Conservation (phyloP, 2,329 filamentous ascomycete species). For the Clonostachys rosea region DNA sequence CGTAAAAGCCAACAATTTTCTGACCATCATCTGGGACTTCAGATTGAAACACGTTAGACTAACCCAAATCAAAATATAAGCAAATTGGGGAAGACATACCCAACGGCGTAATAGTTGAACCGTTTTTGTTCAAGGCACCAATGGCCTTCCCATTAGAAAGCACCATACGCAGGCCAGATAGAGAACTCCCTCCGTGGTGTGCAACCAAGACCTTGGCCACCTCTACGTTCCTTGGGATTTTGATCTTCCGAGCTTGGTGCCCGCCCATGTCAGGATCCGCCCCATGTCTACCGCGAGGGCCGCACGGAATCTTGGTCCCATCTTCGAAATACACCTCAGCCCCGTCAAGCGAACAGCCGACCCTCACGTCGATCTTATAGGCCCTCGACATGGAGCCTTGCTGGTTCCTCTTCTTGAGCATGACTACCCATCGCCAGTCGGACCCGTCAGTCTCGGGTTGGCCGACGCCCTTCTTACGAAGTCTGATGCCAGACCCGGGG, state of each 20-base stretch:
- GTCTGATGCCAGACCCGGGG: slow-evolving; percentile 26
- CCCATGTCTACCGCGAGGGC: slow-evolving; percentile 16
- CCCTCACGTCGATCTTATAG: slow-evolving; percentile 34
- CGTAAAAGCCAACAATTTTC: slow-evolving; percentile 40
- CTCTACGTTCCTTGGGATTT: slow-evolving; percentile 11
- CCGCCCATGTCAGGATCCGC: slow-evolving; percentile 17
- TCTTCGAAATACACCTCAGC: slow-evolving; percentile 38
- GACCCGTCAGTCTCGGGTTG: slow-evolving; percentile 8
- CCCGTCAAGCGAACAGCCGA: slow-evolving; percentile 37
- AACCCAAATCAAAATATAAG: background rate
- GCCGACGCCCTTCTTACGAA: slow-evolving; percentile 28
- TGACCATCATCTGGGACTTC: slow-evolving; percentile 24
- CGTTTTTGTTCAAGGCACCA: slow-evolving; percentile 9
- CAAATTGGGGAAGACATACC: background rate
- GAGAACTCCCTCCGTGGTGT: no score
- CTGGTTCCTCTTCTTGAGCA: slow-evolving; percentile 18
- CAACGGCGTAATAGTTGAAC: background rate
- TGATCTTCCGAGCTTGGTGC: slow-evolving; percentile 17
- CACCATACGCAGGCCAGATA: slow-evolving; percentile 11
- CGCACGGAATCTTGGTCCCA: slow-evolving; percentile 34
- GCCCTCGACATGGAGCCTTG: slow-evolving; percentile 27
- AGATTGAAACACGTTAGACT: slow-evolving; percentile 4
- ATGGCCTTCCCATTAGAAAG: slow-evolving; percentile 10
- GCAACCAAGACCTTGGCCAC: slow-evolving; percentile 16
- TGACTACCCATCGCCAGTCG: slow-evolving; percentile 20